These are phyloP conservation scores for Chaetoceros muelleri DNA, from an alignment of 108 stramenopile genomes.

Conservation along the genomic window DNA sequence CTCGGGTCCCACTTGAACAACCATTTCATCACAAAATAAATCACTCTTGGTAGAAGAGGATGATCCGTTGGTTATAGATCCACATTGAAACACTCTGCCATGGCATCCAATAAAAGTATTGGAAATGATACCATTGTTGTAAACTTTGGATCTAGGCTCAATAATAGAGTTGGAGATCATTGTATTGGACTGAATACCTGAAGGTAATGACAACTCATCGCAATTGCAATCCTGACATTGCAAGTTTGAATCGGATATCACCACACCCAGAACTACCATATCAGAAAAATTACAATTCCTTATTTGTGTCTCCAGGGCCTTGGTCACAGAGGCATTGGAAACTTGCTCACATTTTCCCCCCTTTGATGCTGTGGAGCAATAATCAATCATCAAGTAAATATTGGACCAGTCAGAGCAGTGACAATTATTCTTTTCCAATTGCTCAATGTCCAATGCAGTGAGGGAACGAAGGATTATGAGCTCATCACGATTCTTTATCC, in stretches of 20 bases:
- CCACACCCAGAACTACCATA: slow-evolving; percentile 27
- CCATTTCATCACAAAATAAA: slow-evolving; percentile 8
- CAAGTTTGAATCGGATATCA: slow-evolving; percentile 7
- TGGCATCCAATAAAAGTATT: slow-evolving; percentile 41
- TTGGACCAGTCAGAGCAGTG: slow-evolving; percentile 30
- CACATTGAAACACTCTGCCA: slow-evolving; percentile 49
- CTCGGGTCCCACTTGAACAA: slow-evolving; percentile 67
- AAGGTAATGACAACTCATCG: slow-evolving; percentile 1
- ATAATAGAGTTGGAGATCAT: slow-evolving; percentile 42
- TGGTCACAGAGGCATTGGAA: too few species aligned
- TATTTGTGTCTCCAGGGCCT: slow-evolving; percentile 21
- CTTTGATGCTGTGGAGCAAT: background rate
- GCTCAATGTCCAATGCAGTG: too few species aligned
- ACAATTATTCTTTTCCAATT: slow-evolving; percentile 5
- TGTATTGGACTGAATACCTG: slow-evolving; percentile 48
- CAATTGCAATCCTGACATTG: background rate
- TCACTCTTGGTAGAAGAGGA: slow-evolving; percentile 4
- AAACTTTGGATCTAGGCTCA: slow-evolving; percentile 37
- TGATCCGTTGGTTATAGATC: slow-evolving; percentile 21
- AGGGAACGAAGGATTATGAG: too few species aligned
- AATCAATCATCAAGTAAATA: slow-evolving; percentile 9
- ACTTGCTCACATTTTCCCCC: slow-evolving; percentile 13
- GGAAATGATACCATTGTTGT: slow-evolving; percentile 44
- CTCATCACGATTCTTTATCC: too few species aligned
- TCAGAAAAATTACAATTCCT: slow-evolving; percentile 38